These are phyloP conservation scores for Mycena latifolia DNA, from an alignment of 768 basidiomycete species.

Conservation along the genomic window DNA sequence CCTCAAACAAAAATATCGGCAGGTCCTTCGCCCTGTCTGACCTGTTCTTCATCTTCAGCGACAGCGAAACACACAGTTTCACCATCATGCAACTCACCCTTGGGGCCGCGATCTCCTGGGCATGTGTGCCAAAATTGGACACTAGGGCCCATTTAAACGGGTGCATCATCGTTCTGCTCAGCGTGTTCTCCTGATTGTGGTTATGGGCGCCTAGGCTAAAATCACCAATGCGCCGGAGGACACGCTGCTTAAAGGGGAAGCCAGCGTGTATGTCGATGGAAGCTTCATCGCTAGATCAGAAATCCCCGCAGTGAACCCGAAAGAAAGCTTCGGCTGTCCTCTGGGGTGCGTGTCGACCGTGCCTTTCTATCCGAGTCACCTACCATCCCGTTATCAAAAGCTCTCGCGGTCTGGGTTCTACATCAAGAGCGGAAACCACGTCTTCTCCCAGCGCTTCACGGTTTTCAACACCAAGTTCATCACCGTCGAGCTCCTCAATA, in stretches of 20 bases:
- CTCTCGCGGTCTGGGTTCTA: conserved; percentile 49
- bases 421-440: conserved; percentile 46
- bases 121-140: conserved; percentile 54
- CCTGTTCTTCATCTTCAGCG: conserved; percentile 55
- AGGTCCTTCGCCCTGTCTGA: conserved; percentile 59
- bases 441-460: conserved; percentile 53
- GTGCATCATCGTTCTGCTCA: conserved; percentile 7
- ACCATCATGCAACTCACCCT: conserved; percentile 52
- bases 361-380: conserved; percentile 55
- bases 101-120: too few relatives aligned
- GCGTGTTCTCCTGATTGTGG: not conserved
- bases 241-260: conserved; percentile 61
- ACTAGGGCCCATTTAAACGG: conserved; percentile 55
- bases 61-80: conserved; percentile 54
- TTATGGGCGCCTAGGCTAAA: conserved; percentile 48
- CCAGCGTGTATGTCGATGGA: conserved; percentile 68
- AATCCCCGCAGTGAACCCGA: conserved; percentile 55
- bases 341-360: too few relatives aligned
- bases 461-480: conserved; percentile 52
- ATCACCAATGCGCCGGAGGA: conserved; percentile 69
- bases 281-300: conserved; percentile 64
- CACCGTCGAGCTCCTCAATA: conserved; percentile 38
- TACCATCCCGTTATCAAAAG: conserved; percentile 54
- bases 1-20: conserved; percentile 52
- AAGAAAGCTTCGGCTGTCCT: conserved; percentile 59